These are phyloP conservation scores for Saccharomycopsis vini DNA, from an alignment of 805 yeast species.

Conservation along the genomic window DNA sequence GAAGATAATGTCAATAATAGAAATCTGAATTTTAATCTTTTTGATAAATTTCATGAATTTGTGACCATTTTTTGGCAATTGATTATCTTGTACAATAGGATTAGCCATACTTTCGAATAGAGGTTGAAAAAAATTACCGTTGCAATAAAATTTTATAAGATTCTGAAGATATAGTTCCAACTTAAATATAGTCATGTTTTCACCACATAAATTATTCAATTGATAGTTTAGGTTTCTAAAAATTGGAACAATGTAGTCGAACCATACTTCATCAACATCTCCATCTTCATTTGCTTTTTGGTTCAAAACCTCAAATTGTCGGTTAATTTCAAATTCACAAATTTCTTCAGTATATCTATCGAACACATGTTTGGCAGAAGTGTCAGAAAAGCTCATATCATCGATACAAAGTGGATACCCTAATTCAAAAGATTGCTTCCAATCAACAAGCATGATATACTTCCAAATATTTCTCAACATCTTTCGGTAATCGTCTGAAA, in stretches of 20 bases:
- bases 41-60: conserved; percentile 15
- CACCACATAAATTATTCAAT: conserved; percentile 6
- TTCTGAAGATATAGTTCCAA: conserved; percentile 15
- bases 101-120: conserved; percentile 13
- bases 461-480: conserved; percentile 17
- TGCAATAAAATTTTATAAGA: conserved; percentile 10
- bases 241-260: conserved; percentile 13
- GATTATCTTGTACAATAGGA: conserved; percentile 17
- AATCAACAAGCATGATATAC: conserved; percentile 13
- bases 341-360: conserved; percentile 1
- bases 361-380: neutral
- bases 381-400: conserved; percentile 14
- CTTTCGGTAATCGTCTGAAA: conserved; percentile 2
- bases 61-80: conserved; percentile 13
- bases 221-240: conserved; percentile 10
- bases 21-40: conserved; percentile 15
- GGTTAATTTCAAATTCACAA: conserved; percentile 12
- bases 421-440: conserved; percentile 17
- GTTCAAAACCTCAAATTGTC: conserved; percentile 10
- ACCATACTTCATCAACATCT: conserved; percentile 4
- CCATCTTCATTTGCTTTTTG: conserved; percentile 2
- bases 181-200: conserved; percentile 10
- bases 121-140: conserved; percentile 12
- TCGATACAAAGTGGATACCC: conserved; percentile 17
- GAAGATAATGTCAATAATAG: conserved; percentile 14